Conservation (phyloP, 805 yeast genomes). For the Teunomyces aglyptinius region DNA sequence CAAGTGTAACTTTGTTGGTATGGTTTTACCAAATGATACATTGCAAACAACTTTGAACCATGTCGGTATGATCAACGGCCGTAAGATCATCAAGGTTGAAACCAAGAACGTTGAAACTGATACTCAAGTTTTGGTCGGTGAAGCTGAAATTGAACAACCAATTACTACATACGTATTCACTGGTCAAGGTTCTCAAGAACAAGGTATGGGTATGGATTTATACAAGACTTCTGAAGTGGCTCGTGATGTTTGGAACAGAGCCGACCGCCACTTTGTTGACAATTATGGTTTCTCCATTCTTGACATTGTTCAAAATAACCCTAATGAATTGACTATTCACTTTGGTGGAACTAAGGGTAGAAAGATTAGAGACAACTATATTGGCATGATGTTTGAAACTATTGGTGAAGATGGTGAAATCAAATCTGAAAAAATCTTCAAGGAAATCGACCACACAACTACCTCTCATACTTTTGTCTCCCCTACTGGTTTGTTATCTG, state of each 20-base stretch:
- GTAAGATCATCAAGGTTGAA: conserved; percentile 93
- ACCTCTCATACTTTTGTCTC: conserved; percentile 86
- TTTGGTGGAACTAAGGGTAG: conserved; percentile 98
- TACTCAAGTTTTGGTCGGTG: conserved; percentile 78
- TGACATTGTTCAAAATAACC: conserved; percentile 93
- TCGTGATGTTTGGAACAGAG: conserved; percentile 94
- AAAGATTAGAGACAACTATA: conserved; percentile 89
- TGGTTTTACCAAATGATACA: conserved; percentile 95
- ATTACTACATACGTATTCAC: conserved; percentile 95
- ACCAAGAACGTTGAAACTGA: conserved; percentile 81
- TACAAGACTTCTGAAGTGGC: conserved; percentile 91
- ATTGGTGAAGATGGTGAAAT: conserved; percentile 79
- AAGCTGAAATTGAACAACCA: conserved; percentile 99
- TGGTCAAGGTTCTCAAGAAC: conserved; percentile 99
- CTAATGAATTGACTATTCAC: conserved; percentile 90
- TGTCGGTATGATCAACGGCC: conserved; percentile 98
- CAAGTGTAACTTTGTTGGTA: conserved; percentile 86
- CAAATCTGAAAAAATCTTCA: conserved; percentile 92
- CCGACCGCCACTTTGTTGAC: conserved; percentile 86
- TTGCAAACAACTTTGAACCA: conserved; percentile 88
- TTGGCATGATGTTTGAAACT: conserved; percentile 96
- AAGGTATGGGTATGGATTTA: conserved; percentile 99
- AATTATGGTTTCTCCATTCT: conserved; percentile 97
- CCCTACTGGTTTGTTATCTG: conserved; percentile 92
- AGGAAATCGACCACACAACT: conserved; percentile 78